Conservation (phyloP, 108 stramenopile genomes). For the Skeletonema tropicum region DNA sequence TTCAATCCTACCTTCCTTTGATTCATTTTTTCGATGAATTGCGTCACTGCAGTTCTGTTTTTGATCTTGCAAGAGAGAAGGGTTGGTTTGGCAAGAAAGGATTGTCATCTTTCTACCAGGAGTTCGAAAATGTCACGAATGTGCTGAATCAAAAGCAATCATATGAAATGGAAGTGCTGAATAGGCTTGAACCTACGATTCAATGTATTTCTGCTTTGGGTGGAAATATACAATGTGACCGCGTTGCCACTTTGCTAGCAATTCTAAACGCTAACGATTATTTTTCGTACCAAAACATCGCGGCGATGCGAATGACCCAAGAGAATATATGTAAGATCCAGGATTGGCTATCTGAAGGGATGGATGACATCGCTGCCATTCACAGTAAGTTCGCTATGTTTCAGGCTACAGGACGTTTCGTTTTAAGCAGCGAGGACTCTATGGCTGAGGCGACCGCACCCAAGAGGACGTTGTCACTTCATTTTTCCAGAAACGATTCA, state of each 20-base stretch:
- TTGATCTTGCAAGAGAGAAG: constrained; percentile 17
- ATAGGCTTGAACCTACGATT: constrained; percentile 26
- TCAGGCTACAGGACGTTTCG: constrained; percentile 6
- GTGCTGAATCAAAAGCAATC: constrained; percentile 20
- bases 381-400: constrained; percentile 18
- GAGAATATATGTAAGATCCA: constrained; percentile 30
- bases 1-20: constrained; percentile 13
- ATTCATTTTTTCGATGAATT: constrained; percentile 19
- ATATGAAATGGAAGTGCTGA: constrained; percentile 17
- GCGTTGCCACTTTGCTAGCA: constrained; percentile 6
- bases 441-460: not conserved
- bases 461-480: not conserved
- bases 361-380: constrained; percentile 39
- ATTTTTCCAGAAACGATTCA: not conserved
- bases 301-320: constrained; percentile 20
- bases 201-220: constrained; percentile 19
- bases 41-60: constrained; percentile 13
- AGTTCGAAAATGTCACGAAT: constrained; percentile 28
- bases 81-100: constrained; percentile 33
- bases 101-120: constrained; percentile 17
- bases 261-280: constrained; percentile 2
- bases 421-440: not conserved
- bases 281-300: constrained; percentile 5
- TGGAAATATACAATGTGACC: not conserved
- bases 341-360: constrained; percentile 39